phyloP scores from a whole-genome alignment of 2,329 filamentous ascomycete species.

The Microsporum audouinii region DNA sequence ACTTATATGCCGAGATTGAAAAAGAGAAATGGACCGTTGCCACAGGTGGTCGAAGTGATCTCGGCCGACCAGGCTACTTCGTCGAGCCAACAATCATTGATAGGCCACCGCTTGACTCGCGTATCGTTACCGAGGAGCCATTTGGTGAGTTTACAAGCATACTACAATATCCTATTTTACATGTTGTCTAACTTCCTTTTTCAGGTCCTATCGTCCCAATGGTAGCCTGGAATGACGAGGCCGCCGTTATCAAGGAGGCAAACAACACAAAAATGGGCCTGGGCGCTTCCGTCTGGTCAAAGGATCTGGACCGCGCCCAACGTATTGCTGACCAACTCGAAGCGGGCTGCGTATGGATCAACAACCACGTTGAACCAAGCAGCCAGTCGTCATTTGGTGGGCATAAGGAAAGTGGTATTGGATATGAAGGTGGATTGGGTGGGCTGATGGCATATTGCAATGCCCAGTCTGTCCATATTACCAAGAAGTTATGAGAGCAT shows the following conservation, averaged over 20 bases:
- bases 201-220: conserved; percentile 52
- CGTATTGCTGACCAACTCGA: conserved; percentile 45
- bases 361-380: conserved; percentile 30
- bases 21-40: conserved; percentile 44
- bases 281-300: conserved; percentile 48
- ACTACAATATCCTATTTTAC: not conserved
- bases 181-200: not conserved
- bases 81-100: conserved; percentile 49
- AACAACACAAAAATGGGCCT: conserved; percentile 45
- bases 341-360: conserved; percentile 51
- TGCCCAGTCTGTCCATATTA: conserved; percentile 26
- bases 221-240: conserved; percentile 49
- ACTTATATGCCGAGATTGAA: conserved; percentile 46
- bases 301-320: conserved; percentile 41
- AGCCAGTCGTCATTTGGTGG: conserved; percentile 37
- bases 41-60: conserved; percentile 36
- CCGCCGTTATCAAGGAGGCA: conserved; percentile 46
- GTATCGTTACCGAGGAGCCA: conserved; percentile 48
- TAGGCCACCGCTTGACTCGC: conserved; percentile 45
- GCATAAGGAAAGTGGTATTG: conserved; percentile 43
- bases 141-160: conserved; percentile 38
- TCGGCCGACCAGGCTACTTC: conserved; percentile 41
- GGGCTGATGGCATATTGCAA: conserved; percentile 35
- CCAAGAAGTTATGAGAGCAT: conserved; percentile 11
- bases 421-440: conserved; percentile 36